A percentile compares a stretch with the other conserved stretches of the same genome.
Evolutionary conservation across 208 protist genomes (phyloP).

Genomic region (Blechomonas ayalai): DNA sequence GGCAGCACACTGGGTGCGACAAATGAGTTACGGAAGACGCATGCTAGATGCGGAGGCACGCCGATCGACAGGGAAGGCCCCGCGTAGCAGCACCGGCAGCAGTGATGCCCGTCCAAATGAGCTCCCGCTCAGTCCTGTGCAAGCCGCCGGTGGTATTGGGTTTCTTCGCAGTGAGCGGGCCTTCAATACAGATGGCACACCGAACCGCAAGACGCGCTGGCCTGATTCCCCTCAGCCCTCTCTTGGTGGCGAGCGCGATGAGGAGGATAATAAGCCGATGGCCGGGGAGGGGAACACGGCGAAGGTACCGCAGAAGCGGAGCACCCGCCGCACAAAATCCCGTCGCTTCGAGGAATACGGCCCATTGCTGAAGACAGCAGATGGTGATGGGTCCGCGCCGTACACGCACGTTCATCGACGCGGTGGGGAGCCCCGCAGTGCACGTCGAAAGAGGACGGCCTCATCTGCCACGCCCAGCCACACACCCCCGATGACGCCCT

Average conservation of each 20-base stretch:
- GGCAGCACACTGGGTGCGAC: too few relatives aligned
- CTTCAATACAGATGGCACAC: slow-evolving; percentile 3
- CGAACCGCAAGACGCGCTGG: background rate
- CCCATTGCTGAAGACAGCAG: too few relatives aligned
- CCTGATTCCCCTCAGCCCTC: background rate
- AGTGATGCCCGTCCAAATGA: too few relatives aligned
- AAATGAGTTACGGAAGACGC: slow-evolving; percentile 35
- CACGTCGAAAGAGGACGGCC: too few relatives aligned
- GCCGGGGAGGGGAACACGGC: background rate
- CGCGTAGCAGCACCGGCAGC: slow-evolving; percentile 6
- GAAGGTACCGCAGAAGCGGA: background rate
- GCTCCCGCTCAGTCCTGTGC: slow-evolving; percentile 10
- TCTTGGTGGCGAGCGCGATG: too few relatives aligned
- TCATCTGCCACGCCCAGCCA: too few relatives aligned
- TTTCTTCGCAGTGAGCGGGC: slow-evolving; percentile 1
- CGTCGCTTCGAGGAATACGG: background rate
- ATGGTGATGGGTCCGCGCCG: too few relatives aligned
- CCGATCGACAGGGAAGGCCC: too few relatives aligned
- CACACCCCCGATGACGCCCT: too few relatives aligned
- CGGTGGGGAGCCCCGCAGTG: too few relatives aligned
- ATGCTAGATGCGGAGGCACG: slow-evolving; percentile 48
- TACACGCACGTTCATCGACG: too few relatives aligned
- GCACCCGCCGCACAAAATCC: background rate
- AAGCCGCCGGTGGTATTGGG: slow-evolving; percentile 2
- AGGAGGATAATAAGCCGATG: too few relatives aligned